phyloP scores from a whole-genome alignment of 305 asterid species.

The Andrographis paniculata region DNA sequence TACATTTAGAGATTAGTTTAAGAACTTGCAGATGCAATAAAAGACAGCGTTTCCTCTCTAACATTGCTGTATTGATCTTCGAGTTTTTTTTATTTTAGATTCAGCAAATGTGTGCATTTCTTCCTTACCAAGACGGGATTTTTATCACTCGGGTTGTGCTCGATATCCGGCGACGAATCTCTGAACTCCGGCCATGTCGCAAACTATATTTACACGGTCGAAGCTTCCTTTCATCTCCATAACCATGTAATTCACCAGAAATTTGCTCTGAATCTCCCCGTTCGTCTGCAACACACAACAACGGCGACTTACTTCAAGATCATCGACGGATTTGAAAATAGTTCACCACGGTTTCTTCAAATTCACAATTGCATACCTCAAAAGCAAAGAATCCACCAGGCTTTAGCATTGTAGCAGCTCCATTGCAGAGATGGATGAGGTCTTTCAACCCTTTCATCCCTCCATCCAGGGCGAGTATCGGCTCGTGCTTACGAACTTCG shows the following conservation, averaged over 20 bases:
- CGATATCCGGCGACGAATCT: constrained; percentile 72
- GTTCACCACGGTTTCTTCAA: no score
- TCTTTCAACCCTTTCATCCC: constrained; percentile 61
- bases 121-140: no score
- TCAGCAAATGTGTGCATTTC: no score
- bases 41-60: no score
- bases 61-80: no score
- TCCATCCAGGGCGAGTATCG: constrained; percentile 78
- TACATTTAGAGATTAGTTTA: constrained; percentile 32
- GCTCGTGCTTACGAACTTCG: constrained; percentile 77
- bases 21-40: constrained; percentile 30
- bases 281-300: constrained; percentile 55
- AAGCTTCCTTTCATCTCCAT: constrained; percentile 43
- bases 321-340: neutral
- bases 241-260: constrained; percentile 42
- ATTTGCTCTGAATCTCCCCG: constrained; percentile 62
- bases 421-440: constrained; percentile 67
- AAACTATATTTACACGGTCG: constrained; percentile 28
- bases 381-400: constrained; percentile 78
- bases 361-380: constrained; percentile 40
- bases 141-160: constrained; percentile 14
- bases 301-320: constrained; percentile 1
- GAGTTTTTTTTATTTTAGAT: no score
- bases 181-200: constrained; percentile 63
- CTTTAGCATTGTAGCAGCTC: constrained; percentile 54